Conservation (phyloP, 768 basidiomycete genomes). For the Tricholoma flavovirens region DNA sequence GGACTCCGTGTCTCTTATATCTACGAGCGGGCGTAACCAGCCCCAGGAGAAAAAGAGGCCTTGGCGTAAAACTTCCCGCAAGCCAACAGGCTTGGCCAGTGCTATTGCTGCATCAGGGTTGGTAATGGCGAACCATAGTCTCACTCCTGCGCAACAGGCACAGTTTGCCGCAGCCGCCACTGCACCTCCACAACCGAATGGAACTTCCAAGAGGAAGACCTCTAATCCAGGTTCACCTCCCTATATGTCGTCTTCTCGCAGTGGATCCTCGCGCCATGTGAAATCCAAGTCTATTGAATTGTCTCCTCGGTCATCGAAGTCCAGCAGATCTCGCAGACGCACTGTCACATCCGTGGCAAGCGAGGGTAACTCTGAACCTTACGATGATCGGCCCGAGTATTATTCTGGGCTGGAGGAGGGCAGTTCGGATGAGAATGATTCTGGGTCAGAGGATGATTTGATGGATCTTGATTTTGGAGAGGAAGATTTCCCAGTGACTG, state of each 20-base stretch:
- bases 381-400: constrained; percentile 26
- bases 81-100: constrained; percentile 57
- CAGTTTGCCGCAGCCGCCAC: constrained; percentile 24
- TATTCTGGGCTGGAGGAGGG: constrained; percentile 32
- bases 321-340: constrained; percentile 3
- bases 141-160: constrained; percentile 43
- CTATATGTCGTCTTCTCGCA: constrained; percentile 4
- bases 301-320: constrained; percentile 7
- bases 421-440: constrained; percentile 26
- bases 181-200: constrained; percentile 7
- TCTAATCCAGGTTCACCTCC: constrained; percentile 5
- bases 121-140: constrained; percentile 55
- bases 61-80: constrained; percentile 39
- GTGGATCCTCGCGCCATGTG: constrained; percentile 5
- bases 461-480: constrained; percentile 47
- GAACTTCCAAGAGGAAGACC: not conserved
- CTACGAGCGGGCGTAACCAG: constrained; percentile 15
- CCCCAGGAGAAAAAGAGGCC: constrained; percentile 35
- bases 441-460: constrained; percentile 30
- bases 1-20: constrained; percentile 19
- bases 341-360: constrained; percentile 5
- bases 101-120: constrained; percentile 64
- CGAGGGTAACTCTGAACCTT: constrained; percentile 17
- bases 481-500: constrained; percentile 86
- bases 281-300: constrained; percentile 12